Conservation (phyloP, 2,329 filamentous ascomycete genomes). For the Colletotrichum sidae region DNA sequence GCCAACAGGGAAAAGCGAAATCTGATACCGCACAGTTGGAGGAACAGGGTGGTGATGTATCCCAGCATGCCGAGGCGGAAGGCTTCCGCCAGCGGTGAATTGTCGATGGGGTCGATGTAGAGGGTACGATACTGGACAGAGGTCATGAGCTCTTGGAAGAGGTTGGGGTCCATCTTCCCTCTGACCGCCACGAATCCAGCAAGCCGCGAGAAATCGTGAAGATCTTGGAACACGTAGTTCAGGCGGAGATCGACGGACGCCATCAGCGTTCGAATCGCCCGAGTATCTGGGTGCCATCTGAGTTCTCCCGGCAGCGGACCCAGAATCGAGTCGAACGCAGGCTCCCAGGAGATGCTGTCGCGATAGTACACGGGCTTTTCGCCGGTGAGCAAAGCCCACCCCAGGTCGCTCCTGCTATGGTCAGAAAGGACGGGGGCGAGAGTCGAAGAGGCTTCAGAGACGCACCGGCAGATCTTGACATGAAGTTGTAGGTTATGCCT, state of each 20-base stretch:
- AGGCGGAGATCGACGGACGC: slow-evolving; percentile 41
- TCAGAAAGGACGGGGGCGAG: background rate
- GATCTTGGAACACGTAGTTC: slow-evolving; percentile 43
- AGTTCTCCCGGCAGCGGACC: slow-evolving; percentile 1
- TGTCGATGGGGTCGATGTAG: background rate
- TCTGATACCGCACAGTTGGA: slow-evolving; percentile 39
- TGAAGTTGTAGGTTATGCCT: slow-evolving; percentile 42
- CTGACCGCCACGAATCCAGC: slow-evolving; percentile 40
- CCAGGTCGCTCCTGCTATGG: slow-evolving; percentile 42
- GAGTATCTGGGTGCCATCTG: slow-evolving; percentile 1
- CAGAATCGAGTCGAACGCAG: slow-evolving; percentile 39
- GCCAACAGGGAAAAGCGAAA: slow-evolving; percentile 33
- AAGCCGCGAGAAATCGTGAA: slow-evolving; percentile 45
- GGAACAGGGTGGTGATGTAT: slow-evolving; percentile 45
- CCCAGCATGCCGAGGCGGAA: slow-evolving; percentile 45
- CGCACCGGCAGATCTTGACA: slow-evolving; percentile 46
- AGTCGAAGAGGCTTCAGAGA: background rate
- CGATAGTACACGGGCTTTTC: slow-evolving; percentile 41
- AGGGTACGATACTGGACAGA: slow-evolving; percentile 32
- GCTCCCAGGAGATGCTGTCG: slow-evolving; percentile 18
- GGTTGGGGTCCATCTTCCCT: slow-evolving; percentile 42
- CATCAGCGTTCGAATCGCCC: slow-evolving; percentile 17
- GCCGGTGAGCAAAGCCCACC: slow-evolving; percentile 43
- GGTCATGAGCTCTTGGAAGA: slow-evolving; percentile 30
- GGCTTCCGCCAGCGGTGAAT: slow-evolving; percentile 1